Evolutionary conservation across 768 basidiomycete genomes (phyloP), one percentile per base, ranked within the genome.

Genomic region (Lactifluus pinguis): DNA sequence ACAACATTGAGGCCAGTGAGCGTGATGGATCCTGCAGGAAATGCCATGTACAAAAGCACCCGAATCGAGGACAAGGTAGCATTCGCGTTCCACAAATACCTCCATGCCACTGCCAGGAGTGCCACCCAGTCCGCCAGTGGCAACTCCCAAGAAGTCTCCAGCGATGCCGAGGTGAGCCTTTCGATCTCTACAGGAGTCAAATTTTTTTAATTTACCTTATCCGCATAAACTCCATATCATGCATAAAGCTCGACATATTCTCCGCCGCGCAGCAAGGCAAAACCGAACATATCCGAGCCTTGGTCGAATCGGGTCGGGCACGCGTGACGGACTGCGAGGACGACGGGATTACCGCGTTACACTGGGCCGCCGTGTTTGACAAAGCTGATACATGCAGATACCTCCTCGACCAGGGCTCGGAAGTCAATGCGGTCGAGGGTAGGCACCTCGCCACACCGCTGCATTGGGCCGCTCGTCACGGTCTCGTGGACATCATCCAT

Each of bases 401-500:
- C 66, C 78, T 99, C 19, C 76, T 98, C 39, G 90, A 92, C 62
- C 84, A 91, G 66, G 95, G 94, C 29, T 94, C 95, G 0, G 89
- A 95, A 51, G 88, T 98, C 17, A 95, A 99, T 64, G 91, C 92
- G 2, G 74, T 87, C 7, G 97, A 95, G 25, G 95, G 94, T 3
- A 92, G 95, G 72, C 80, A 98, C 29, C 80, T 85, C 36, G 95
- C 94, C 1, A 95, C 95, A 0, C 93, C 95, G 0, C 80, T 98
- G 76, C 95, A 97, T 70, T 99, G 95, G 95, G 95, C 95, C 0
- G 92, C 95, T 1, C 83, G 92, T 54, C 95, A 95, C 69, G 95
- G 95, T n/a, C 94, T 94, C 73, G 82, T 95, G 67, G 92, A 93
- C 68, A 81, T 98, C 60, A 86, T 98, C 41, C 93, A 98, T 64